These are phyloP conservation scores for Aureobasidium sp. DNA, from an alignment of 2,329 filamentous ascomycete species.

Conservation along the genomic window DNA sequence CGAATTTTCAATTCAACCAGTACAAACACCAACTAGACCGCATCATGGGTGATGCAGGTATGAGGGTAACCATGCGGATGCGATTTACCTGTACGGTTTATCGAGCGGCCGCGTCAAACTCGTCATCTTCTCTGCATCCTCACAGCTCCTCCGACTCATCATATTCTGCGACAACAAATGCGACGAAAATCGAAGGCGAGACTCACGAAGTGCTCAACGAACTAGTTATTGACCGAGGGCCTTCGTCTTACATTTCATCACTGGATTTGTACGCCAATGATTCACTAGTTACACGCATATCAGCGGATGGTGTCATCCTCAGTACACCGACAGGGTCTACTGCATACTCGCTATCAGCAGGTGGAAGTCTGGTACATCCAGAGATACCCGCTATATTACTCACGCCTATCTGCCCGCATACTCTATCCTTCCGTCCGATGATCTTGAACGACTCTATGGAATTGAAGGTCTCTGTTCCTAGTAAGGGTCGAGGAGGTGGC, in stretches of 20 bases:
- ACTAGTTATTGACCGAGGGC: constrained; percentile 94
- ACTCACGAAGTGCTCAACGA: constrained; percentile 98
- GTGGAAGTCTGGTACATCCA: constrained; percentile 90
- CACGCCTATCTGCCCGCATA: constrained; percentile 96
- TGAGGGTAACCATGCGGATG: constrained; percentile 97
- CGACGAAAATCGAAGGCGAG: constrained; percentile 67
- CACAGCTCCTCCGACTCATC: constrained; percentile 16
- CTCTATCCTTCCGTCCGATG: constrained; percentile 95
- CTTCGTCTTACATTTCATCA: constrained; percentile 94
- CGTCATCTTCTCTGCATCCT: constrained; percentile 22
- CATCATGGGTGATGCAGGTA: constrained; percentile 88
- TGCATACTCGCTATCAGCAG: constrained; percentile 91
- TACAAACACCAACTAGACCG: constrained; percentile 82
- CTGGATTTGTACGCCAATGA: constrained; percentile 94
- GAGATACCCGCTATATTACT: constrained; percentile 95
- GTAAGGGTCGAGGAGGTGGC: constrained; percentile 78
- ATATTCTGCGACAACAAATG: constrained; percentile 40
- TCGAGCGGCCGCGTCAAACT: constrained; percentile 46
- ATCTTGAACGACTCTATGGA: constrained; percentile 92
- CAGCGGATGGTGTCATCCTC: constrained; percentile 96
- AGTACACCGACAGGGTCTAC: constrained; percentile 87
- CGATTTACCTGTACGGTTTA: constrained; percentile 98
- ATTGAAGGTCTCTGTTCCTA: constrained; percentile 79
- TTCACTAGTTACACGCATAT: constrained; percentile 87
- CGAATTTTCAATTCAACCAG: constrained; percentile 77